Percentiles rank a stretch among this genome's conserved stretches.
Evolutionary conservation across 2,329 filamentous ascomycete species (phyloP).

Genomic region (Penicillium janthinellum): DNA sequence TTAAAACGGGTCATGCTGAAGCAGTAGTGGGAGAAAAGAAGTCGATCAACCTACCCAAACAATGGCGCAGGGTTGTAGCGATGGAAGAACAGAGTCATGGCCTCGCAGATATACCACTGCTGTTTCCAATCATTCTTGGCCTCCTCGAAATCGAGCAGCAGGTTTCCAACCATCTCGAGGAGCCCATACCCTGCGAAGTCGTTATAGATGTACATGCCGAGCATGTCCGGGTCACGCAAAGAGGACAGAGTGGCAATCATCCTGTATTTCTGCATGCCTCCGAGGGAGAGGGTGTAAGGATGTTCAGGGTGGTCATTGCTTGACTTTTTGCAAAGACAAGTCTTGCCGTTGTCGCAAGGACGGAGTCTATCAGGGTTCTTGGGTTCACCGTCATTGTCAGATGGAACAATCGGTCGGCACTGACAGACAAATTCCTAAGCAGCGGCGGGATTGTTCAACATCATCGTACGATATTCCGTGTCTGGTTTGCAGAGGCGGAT

Average conservation of each 20-base stretch:
- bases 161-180: slow-evolving; percentile 49
- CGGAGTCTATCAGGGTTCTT: not conserved
- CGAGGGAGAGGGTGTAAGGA: not conserved
- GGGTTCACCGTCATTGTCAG: not conserved
- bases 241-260: not conserved
- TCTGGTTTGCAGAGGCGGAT: slow-evolving; percentile 6
- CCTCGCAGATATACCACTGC: slow-evolving; percentile 48
- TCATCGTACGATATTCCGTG: not conserved
- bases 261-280: not conserved
- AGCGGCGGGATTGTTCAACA: not conserved
- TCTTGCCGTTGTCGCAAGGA: not conserved
- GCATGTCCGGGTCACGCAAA: slow-evolving; percentile 35
- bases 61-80: slow-evolving; percentile 15
- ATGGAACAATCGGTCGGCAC: not conserved
- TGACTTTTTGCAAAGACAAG: not conserved
- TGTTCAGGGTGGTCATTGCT: slow-evolving; percentile 1
- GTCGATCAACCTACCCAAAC: slow-evolving; percentile 22
- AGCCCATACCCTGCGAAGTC: slow-evolving; percentile 45
- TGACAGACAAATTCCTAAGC: not conserved
- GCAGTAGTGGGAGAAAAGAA: not conserved
- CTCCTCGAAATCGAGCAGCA: slow-evolving; percentile 45
- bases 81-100: slow-evolving; percentile 34
- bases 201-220: slow-evolving; percentile 49
- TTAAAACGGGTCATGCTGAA: not conserved
- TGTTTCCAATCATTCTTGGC: slow-evolving; percentile 40